Conservation (phyloP, 2,329 filamentous ascomycete species). For the Chrysoporthe puriensis region DNA sequence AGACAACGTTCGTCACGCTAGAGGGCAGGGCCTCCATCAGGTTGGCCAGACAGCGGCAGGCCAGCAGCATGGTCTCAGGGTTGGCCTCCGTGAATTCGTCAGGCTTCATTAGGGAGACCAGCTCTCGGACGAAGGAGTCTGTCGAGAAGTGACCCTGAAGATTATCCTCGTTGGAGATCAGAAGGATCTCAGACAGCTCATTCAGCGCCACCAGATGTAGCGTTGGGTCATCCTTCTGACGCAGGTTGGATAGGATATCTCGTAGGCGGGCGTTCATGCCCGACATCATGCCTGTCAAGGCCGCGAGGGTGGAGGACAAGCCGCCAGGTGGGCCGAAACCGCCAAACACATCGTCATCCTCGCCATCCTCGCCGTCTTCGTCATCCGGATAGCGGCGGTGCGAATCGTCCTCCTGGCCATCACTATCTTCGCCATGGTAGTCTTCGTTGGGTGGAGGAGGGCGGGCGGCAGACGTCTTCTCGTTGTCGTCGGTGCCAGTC, state of each 20-base stretch:
- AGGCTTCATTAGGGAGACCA: slow-evolving; percentile 89
- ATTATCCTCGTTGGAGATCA: slow-evolving; percentile 96
- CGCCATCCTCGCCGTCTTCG: slow-evolving; percentile 58
- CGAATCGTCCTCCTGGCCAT: slow-evolving; percentile 47
- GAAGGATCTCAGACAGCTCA: slow-evolving; percentile 87
- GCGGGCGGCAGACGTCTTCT: slow-evolving; percentile 44
- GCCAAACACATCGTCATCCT: slow-evolving; percentile 68
- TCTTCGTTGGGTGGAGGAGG: slow-evolving; percentile 51
- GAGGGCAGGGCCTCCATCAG: slow-evolving; percentile 95
- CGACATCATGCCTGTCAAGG: slow-evolving; percentile 89
- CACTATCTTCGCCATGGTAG: slow-evolving; percentile 44
- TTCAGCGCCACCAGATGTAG: slow-evolving; percentile 90
- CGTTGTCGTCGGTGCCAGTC: slow-evolving; percentile 67
- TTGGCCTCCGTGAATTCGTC: slow-evolving; percentile 86
- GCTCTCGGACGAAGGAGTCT: slow-evolving; percentile 92
- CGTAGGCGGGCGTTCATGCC: slow-evolving; percentile 79
- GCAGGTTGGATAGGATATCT: slow-evolving; percentile 74
- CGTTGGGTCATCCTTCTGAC: slow-evolving; percentile 82
- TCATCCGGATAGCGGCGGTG: slow-evolving; percentile 52
- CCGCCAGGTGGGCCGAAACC: slow-evolving; percentile 70
- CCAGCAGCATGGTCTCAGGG: slow-evolving; percentile 94
- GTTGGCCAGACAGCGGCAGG: slow-evolving; percentile 93
- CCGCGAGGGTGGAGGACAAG: slow-evolving; percentile 80
- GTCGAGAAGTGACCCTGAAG: slow-evolving; percentile 93
- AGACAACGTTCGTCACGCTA: slow-evolving; percentile 93